Percentiles rank a stretch among this genome's conserved stretches.
Conservation (phyloP, 805 yeast species). For the Zygosaccharomyces gambellarensis region DNA sequence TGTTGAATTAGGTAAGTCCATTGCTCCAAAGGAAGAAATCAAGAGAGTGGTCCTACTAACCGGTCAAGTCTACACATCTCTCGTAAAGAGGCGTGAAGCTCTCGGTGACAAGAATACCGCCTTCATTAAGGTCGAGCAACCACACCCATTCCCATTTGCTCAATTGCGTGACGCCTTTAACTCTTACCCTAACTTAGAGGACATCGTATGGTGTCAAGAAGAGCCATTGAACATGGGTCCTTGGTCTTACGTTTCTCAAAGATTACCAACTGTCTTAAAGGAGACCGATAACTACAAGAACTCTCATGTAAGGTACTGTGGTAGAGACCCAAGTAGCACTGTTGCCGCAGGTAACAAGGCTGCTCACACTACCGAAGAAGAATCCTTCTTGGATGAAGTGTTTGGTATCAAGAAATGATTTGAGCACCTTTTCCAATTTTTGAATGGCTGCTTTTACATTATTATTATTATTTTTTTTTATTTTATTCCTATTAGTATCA, state of each 20-base stretch:
- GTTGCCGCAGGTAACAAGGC: slow-evolving; percentile 97
- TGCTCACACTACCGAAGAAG: slow-evolving; percentile 85
- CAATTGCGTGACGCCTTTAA: slow-evolving; percentile 81
- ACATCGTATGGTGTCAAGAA: slow-evolving; percentile 95
- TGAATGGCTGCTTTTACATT: not conserved
- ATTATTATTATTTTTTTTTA: not conserved
- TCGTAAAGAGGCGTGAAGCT: slow-evolving; percentile 81
- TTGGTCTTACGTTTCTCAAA: slow-evolving; percentile 75
- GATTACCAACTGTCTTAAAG: slow-evolving; percentile 68
- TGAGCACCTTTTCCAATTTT: not conserved
- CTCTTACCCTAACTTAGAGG: slow-evolving; percentile 76
- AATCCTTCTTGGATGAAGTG: slow-evolving; percentile 75
- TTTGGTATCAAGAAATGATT: slow-evolving; percentile 34
- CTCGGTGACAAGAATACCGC: slow-evolving; percentile 80
- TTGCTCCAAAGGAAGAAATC: slow-evolving; percentile 74
- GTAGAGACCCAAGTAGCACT: slow-evolving; percentile 97
- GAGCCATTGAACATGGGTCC: slow-evolving; percentile 98
- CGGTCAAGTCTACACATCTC: slow-evolving; percentile 94
- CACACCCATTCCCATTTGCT: slow-evolving; percentile 98
- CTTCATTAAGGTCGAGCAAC: slow-evolving; percentile 82
- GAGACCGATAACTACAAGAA: slow-evolving; percentile 68
- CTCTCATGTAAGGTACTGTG: slow-evolving; percentile 71
- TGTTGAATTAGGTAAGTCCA: slow-evolving; percentile 72
- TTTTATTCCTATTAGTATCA: not conserved
- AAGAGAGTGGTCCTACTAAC: slow-evolving; percentile 78